These are phyloP conservation scores for Posidonia oceanica DNA, from an alignment of 116 monocot species.

Conservation along the genomic window DNA sequence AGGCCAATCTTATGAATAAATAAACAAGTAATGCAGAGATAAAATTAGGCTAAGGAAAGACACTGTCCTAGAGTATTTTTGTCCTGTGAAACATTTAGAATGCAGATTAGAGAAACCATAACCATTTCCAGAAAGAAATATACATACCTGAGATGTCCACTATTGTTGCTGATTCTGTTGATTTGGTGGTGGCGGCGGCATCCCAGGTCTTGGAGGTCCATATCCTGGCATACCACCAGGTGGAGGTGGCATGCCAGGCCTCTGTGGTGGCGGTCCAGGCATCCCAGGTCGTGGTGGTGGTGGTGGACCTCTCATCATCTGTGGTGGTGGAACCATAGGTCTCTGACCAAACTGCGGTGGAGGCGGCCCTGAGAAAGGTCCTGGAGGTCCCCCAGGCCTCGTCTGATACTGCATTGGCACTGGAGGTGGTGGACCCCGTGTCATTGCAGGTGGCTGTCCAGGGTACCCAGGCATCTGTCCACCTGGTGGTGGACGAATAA, in stretches of 20 bases:
- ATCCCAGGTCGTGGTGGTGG: constrained; percentile 32
- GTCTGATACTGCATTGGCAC: constrained; percentile 29
- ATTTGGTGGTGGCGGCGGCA: constrained; percentile 70
- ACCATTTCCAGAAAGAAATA: too few species aligned
- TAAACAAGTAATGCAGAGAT: too few species aligned
- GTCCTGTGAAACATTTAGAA: not conserved
- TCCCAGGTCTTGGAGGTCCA: constrained; percentile 68
- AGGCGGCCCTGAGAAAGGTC: constrained; percentile 15
- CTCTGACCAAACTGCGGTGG: constrained; percentile 59
- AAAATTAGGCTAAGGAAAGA: too few species aligned
- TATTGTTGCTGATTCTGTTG: constrained; percentile 41
- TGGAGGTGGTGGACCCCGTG: constrained; percentile 20
- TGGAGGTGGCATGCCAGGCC: constrained; percentile 83
- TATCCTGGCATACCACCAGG: constrained; percentile 53
- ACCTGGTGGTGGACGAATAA: constrained; percentile 44
- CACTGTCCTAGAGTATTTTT: too few species aligned
- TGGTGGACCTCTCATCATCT: constrained; percentile 22
- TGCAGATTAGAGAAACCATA: not conserved
- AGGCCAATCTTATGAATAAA: too few species aligned
- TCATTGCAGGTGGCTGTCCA: constrained; percentile 24
- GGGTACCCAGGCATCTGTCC: constrained; percentile 28
- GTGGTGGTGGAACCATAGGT: constrained; percentile 45
- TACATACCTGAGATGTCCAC: constrained; percentile 7
- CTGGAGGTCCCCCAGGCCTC: constrained; percentile 32
- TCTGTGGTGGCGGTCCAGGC: constrained; percentile 33